Evolutionary conservation across 2,329 filamentous ascomycete genomes (phyloP).

Genomic region (Paracoccidioides lutzii): DNA sequence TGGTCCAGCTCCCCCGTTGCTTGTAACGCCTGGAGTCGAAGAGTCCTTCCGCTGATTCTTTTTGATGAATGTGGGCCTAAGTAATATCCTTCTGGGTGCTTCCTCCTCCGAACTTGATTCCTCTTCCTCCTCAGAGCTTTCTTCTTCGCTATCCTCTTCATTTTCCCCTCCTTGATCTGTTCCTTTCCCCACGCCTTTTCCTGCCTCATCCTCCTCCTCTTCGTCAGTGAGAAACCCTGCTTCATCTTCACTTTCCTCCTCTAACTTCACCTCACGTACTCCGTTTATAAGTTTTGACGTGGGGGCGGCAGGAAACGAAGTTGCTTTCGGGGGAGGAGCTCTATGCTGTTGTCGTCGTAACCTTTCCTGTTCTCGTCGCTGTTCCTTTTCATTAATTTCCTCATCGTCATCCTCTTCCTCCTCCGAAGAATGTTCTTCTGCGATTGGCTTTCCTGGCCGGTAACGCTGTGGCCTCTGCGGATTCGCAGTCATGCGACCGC

Average conservation of each 20-base stretch:
- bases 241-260: conserved; percentile 36
- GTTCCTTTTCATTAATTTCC: conserved; percentile 46
- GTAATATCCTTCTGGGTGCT: conserved; percentile 41
- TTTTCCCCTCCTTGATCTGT: conserved; percentile 19
- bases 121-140: conserved; percentile 44
- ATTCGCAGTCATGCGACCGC: conserved; percentile 77
- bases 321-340: conserved; percentile 35
- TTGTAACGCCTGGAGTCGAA: conserved; percentile 14
- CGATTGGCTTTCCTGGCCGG: conserved; percentile 63
- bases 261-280: conserved; percentile 23
- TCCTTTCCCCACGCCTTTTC: conserved; percentile 8
- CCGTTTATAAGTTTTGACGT: conserved; percentile 22
- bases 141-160: conserved; percentile 37
- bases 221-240: conserved; percentile 51
- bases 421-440: conserved; percentile 36
- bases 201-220: conserved; percentile 23
- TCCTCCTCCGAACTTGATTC: conserved; percentile 46
- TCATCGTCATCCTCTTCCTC: conserved; percentile 41
- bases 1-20: conserved; percentile 10
- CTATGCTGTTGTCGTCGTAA: conserved; percentile 33
- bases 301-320: conserved; percentile 24
- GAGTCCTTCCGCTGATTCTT: conserved; percentile 45
- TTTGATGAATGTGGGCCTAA: conserved; percentile 55
- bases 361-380: conserved; percentile 24
- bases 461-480: conserved; percentile 66